Evolutionary conservation across 2,329 filamentous ascomycete species (phyloP).

Genomic region (Aureobasidium sp.): DNA sequence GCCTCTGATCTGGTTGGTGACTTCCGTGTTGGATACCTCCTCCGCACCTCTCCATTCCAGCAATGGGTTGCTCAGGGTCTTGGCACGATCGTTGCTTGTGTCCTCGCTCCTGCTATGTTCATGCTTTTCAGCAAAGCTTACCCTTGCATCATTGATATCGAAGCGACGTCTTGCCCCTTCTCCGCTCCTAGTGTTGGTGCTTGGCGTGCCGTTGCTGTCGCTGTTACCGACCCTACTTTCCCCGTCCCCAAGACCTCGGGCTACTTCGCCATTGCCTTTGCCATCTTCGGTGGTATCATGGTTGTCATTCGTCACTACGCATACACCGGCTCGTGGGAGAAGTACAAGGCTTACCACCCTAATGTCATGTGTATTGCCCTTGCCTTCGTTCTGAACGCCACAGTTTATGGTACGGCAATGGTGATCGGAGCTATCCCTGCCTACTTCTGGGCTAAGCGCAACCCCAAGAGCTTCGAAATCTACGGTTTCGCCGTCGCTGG

Average conservation of each 20-base stretch:
- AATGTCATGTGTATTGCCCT: constrained; percentile 57
- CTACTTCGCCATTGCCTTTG: constrained; percentile 52
- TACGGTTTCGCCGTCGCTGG: constrained; percentile 55
- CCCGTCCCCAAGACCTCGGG: constrained; percentile 49
- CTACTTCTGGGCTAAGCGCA: constrained; percentile 49
- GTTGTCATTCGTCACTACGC: constrained; percentile 50
- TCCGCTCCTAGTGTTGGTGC: constrained; percentile 56
- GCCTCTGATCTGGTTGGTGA: constrained; percentile 50
- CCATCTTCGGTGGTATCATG: constrained; percentile 45
- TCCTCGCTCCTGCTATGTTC: constrained; percentile 60
- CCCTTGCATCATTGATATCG: constrained; percentile 54
- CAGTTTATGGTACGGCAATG: constrained; percentile 53
- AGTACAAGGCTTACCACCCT: constrained; percentile 50
- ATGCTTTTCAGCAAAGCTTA: constrained; percentile 62
- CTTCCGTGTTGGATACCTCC: constrained; percentile 61
- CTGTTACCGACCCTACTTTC: constrained; percentile 52
- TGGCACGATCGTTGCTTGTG: constrained; percentile 57
- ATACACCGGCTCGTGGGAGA: constrained; percentile 46
- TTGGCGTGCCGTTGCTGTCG: constrained; percentile 58
- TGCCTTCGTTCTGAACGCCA: constrained; percentile 51
- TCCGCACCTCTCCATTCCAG: constrained; percentile 56
- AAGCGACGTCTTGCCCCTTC: constrained; percentile 50
- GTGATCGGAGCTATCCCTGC: constrained; percentile 48
- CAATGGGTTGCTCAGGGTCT: constrained; percentile 61
- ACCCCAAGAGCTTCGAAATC: constrained; percentile 47